Evolutionary conservation across 371 early-diverging fungal species (phyloP).

Genomic region (Mortierella sp.): DNA sequence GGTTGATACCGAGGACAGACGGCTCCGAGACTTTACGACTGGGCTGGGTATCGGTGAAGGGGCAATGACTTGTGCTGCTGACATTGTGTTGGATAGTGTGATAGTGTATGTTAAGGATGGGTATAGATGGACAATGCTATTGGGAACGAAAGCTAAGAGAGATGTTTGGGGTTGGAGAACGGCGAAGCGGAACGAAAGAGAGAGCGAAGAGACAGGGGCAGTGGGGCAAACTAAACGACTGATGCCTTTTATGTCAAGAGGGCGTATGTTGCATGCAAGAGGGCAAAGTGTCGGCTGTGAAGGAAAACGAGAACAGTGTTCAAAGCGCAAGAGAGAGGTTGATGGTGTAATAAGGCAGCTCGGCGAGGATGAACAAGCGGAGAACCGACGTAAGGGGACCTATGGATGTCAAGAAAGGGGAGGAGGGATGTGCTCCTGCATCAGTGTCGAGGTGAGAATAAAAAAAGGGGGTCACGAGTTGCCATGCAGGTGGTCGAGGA

Average conservation of each 20-base stretch:
- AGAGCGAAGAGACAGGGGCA: neutral
- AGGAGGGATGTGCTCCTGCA: too few species aligned
- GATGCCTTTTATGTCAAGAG: too few species aligned
- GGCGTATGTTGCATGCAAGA: too few species aligned
- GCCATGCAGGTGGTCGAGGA: slow-evolving; percentile 1
- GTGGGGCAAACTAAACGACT: neutral
- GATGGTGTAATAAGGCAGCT: too few species aligned
- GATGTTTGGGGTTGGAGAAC: neutral
- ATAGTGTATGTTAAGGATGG: neutral
- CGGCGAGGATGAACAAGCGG: too few species aligned
- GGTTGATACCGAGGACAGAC: slow-evolving; percentile 14
- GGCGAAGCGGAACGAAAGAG: neutral
- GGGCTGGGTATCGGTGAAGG: slow-evolving; percentile 11
- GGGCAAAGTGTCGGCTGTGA: too few species aligned
- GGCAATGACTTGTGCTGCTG: slow-evolving; percentile 3
- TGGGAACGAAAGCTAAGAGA: neutral
- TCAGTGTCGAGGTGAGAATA: too few species aligned
- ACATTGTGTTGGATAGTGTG: neutral
- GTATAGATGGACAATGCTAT: neutral
- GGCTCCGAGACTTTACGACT: neutral
- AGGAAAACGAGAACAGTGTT: too few species aligned
- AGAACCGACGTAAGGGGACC: too few species aligned
- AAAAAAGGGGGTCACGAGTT: slow-evolving; percentile 8
- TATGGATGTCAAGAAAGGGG: too few species aligned
- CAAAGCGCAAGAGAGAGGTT: too few species aligned